Evolutionary conservation across 2,329 filamentous ascomycete species (phyloP), one percentile per base, ranked within the genome.

Genomic region (Aphanocladium album): DNA sequence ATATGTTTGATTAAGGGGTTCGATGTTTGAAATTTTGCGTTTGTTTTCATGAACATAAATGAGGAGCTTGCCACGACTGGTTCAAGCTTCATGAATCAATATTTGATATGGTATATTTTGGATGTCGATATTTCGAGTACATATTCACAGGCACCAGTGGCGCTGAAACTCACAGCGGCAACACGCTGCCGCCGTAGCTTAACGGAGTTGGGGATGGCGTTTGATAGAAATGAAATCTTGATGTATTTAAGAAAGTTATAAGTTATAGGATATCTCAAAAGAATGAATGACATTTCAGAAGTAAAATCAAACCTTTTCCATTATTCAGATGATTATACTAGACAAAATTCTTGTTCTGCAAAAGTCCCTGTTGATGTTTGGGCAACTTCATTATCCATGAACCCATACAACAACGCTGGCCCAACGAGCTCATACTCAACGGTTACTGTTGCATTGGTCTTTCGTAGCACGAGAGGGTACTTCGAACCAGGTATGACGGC

Each of bases 1-100:
- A 77, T 63, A 76, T 76, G 73, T 76, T 72, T 65, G 72, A 76
- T 37, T 74, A 70, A 65, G 41, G 57, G 41, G 8, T 35, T 21
- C 43, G 16, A 23, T 41, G 39, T 57, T 23, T 39, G 30, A 51
- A 35, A 19, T 21, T 30, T 41, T 30, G 45, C 35, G 17, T 62
- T 59, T 53, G 39, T 21, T 9, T 60, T n/a, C 37, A 49, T 39
- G 16, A 33, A 14, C 39, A 8, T 19, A 41, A 19, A 16, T 41
- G n/a, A 21, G 14, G 14, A 37, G 3, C 21, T 41, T 45, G 21
- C 51, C 37, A 51, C 35, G 35, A 30, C 35, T n/a, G 12, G 39
- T 19, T 21, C 8, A 43, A 39, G 50, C 17, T 51, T 57, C 45
- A 60, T 62, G 60, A n/a, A 67, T 64, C 64, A 69, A 64, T 67